These are phyloP conservation scores for Mycosarcoma mackinlayi DNA, from an alignment of 1,284 basidiomycete species.

Conservation along the genomic window DNA sequence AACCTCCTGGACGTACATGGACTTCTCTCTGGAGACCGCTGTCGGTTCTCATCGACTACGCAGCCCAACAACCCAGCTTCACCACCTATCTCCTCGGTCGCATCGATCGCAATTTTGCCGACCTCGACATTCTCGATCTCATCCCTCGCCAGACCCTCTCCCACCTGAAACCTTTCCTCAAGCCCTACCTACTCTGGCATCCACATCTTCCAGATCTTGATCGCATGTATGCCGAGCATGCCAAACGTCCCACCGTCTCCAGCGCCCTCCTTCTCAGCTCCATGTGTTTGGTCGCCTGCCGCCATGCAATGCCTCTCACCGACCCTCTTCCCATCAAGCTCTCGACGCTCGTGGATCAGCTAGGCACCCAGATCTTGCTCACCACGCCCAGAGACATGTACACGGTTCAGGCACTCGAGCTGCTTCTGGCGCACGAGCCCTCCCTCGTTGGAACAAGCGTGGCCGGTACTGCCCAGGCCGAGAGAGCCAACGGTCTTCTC, in stretches of 20 bases:
- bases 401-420: conserved; percentile 45
- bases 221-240: conserved; percentile 28
- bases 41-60: conserved; percentile 51
- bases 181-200: conserved; percentile 46
- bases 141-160: conserved; percentile 26
- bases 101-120: conserved; percentile 23
- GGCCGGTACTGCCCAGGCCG: conserved; percentile 36
- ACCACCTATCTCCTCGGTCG: conserved; percentile 36
- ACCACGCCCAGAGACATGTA: conserved; percentile 42
- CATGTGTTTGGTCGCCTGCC: conserved; percentile 44
- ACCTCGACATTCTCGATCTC: conserved; percentile 40
- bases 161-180: conserved; percentile 39
- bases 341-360: conserved; percentile 40
- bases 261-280: conserved; percentile 43
- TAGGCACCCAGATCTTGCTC: conserved; percentile 48
- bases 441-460: conserved; percentile 41
- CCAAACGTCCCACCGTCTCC: conserved; percentile 28
- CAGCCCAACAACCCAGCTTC: conserved; percentile 45
- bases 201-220: conserved; percentile 41
- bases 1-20: conserved; percentile 48
- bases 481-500: conserved; percentile 40
- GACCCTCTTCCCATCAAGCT: conserved; percentile 34
- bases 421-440: conserved; percentile 48
- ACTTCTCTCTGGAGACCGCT: conserved; percentile 49
- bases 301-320: conserved; percentile 46